phyloP scores from a whole-genome alignment of 163 green algal species.

The Coccomyxa subellipsoidea region DNA sequence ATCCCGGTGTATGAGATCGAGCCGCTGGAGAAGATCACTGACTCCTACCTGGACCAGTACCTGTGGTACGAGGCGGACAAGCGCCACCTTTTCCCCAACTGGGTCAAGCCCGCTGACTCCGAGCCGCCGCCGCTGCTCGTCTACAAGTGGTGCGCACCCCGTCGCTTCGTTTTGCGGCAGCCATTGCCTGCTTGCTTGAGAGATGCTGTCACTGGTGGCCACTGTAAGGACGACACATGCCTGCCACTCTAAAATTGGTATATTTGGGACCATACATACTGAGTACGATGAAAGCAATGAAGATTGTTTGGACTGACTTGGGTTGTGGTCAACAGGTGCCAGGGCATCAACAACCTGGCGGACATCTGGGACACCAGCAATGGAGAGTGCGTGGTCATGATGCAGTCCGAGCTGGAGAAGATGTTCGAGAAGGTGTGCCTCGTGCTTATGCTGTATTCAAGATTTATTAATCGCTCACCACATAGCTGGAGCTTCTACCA shows the following conservation, averaged over 20 bases:
- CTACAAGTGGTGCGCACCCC: conserved; percentile 91
- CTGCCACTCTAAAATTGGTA: not conserved
- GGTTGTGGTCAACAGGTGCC: conserved; percentile 41
- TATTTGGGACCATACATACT: not conserved
- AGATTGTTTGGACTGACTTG: not conserved
- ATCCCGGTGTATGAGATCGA: conserved; percentile 99
- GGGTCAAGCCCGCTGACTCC: conserved; percentile 95
- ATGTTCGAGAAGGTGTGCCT: conserved; percentile 97
- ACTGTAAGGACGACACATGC: no score
- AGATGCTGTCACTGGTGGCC: no score
- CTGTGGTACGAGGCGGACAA: conserved; percentile 99
- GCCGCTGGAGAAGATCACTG: conserved; percentile 99
- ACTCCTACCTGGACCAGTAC: conserved; percentile 96
- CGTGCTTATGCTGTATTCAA: no score
- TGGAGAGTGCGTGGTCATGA: conserved; percentile 98
- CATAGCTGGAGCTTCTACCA: no score
- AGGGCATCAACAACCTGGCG: conserved; percentile 98
- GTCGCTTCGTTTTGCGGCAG: not conserved
- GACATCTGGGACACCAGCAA: conserved; percentile 95
- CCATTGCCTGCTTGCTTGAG: no score
- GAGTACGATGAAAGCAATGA: not conserved
- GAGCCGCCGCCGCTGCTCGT: conserved; percentile 98
- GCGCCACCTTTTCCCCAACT: conserved; percentile 98
- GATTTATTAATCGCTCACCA: no score
- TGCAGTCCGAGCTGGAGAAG: conserved; percentile 94